phyloP scores from a whole-genome alignment of 305 asterid genomes.

The Fraxinus dipetala region DNA sequence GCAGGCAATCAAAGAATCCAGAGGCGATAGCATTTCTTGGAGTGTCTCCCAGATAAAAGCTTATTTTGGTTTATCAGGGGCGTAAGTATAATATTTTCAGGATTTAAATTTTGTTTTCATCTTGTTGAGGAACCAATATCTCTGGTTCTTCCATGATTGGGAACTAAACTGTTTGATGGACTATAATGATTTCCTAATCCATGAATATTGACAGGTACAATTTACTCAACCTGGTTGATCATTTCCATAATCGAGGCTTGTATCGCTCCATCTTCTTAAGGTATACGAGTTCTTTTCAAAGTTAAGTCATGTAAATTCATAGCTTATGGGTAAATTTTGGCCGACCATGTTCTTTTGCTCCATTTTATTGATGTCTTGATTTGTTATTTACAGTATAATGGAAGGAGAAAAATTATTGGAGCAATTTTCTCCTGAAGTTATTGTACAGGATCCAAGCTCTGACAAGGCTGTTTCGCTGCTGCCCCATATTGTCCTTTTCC shows the following conservation, averaged over 20 bases:
- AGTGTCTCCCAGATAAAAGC: constrained; percentile 80
- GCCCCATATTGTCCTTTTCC: constrained; percentile 70
- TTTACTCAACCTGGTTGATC: constrained; percentile 75
- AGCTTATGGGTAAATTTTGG: constrained; percentile 4
- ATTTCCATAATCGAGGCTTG: constrained; percentile 83
- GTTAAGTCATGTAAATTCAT: not conserved
- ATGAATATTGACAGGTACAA: constrained; percentile 59
- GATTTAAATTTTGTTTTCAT: constrained; percentile 13
- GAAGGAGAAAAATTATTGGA: constrained; percentile 81
- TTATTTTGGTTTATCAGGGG: constrained; percentile 97
- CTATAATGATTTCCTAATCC: constrained; percentile 5
- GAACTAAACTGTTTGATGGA: constrained; percentile 8
- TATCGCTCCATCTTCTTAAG: constrained; percentile 88
- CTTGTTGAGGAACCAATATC: constrained; percentile 20
- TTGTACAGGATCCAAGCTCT: constrained; percentile 48
- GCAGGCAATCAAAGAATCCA: constrained; percentile 82
- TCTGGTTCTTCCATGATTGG: constrained; percentile 9
- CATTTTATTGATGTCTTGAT: not conserved
- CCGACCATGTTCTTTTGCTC: constrained; percentile 4
- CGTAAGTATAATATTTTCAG: constrained; percentile 44
- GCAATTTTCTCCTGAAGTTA: constrained; percentile 75
- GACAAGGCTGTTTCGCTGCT: constrained; percentile 46
- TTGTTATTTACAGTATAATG: constrained; percentile 65
- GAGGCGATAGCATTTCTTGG: constrained; percentile 70
- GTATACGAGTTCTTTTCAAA: constrained; percentile 31